phyloP scores from a whole-genome alignment of 164 flowering plant species.

The Vitis amurensis region DNA sequence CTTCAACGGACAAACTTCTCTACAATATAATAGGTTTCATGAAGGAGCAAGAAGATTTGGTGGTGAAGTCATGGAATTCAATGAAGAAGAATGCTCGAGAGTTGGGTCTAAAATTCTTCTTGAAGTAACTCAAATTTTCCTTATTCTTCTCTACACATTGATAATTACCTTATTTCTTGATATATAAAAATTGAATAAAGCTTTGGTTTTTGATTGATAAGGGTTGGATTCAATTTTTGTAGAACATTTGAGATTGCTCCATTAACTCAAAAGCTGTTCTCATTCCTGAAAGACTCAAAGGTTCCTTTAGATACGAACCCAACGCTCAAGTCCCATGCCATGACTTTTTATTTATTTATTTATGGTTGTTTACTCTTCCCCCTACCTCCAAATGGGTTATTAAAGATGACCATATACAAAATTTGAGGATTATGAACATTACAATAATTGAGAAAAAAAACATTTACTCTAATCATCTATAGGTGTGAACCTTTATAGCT shows the following conservation, averaged over 20 bases:
- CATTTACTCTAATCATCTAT: too few relatives aligned
- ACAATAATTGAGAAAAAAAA: too few relatives aligned
- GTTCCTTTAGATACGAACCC: slow-evolving; percentile 64
- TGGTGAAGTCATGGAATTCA: slow-evolving; percentile 72
- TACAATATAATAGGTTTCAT: slow-evolving; percentile 24
- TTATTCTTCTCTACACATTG: too few relatives aligned
- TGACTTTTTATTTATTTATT: too few relatives aligned
- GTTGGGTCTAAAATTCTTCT: slow-evolving; percentile 57
- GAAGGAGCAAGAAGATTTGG: slow-evolving; percentile 61
- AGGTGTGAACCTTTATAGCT: too few relatives aligned
- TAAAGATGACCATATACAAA: too few relatives aligned
- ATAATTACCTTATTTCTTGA: neutral
- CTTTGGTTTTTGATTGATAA: neutral
- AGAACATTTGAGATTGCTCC: slow-evolving; percentile 80
- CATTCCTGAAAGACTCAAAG: slow-evolving; percentile 59
- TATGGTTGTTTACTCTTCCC: too few relatives aligned
- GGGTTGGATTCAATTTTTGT: neutral
- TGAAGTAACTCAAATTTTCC: slow-evolving; percentile 33
- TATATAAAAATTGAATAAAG: neutral
- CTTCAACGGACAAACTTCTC: too few relatives aligned
- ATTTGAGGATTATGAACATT: too few relatives aligned
- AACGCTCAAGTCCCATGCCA: slow-evolving; percentile 27
- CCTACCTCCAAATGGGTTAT: slow-evolving; percentile 29
- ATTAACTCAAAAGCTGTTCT: slow-evolving; percentile 61
- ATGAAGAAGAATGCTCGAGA: slow-evolving; percentile 53